Conservation (phyloP, 371 early-diverging fungal species). For the Mortierella sp. region DNA sequence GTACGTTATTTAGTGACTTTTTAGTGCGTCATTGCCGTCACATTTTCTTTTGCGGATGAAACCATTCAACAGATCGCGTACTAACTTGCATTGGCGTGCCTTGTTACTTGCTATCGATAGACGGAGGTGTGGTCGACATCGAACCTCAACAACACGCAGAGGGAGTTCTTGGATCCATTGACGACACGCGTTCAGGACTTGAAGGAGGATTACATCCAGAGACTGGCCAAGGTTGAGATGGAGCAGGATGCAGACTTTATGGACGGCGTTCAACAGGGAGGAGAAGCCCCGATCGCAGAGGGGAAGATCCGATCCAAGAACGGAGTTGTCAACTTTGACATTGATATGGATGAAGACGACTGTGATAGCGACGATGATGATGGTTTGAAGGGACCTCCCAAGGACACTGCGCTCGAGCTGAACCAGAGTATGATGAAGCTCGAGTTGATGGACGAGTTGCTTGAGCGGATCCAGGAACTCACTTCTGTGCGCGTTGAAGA, state of each 20-base stretch:
- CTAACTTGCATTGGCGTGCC: neutral
- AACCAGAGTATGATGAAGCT: constrained; percentile 45
- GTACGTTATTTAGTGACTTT: constrained; percentile 11
- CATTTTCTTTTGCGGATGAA: neutral
- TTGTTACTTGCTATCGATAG: neutral
- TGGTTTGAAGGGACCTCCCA: neutral
- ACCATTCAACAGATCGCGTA: neutral
- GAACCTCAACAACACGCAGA: constrained; percentile 26
- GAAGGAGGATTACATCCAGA: constrained; percentile 40
- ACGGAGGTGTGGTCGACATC: constrained; percentile 48
- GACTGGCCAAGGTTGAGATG: constrained; percentile 27
- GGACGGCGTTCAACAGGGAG: constrained; percentile 8
- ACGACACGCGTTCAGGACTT: constrained; percentile 36
- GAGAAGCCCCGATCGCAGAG: constrained; percentile 9
- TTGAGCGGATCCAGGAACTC: constrained; percentile 39
- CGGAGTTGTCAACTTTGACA: constrained; percentile 52
- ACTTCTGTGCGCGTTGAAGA: constrained; percentile 10
- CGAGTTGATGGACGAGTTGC: constrained; percentile 46
- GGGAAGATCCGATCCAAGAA: constrained; percentile 35
- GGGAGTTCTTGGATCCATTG: constrained; percentile 39
- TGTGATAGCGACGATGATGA: constrained; percentile 25
- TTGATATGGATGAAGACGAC: constrained; percentile 37
- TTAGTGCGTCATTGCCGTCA: neutral
- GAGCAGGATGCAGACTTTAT: constrained; percentile 20
- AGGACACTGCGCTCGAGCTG: constrained; percentile 33